A percentile compares a stretch with the other conserved stretches of the same genome.
Evolutionary conservation across 139 green algal genomes (phyloP).

Genomic region (Desmodesmus armatus): DNA sequence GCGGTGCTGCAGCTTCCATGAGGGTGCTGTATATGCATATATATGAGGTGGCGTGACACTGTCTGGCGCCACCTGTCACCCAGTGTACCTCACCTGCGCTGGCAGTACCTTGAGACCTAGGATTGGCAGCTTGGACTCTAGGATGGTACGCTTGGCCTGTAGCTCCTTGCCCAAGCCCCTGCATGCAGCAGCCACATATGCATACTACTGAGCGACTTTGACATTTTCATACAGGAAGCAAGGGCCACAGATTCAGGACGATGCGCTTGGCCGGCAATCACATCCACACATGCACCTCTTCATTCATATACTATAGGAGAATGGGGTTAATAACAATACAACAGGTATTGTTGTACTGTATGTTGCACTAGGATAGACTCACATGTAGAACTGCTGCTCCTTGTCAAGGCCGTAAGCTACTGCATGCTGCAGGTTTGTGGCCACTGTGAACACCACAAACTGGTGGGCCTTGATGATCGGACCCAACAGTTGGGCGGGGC

Average conservation of each 20-base stretch:
- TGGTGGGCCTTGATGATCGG: constrained; percentile 86
- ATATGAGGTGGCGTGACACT: too few species aligned
- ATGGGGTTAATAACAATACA: too few species aligned
- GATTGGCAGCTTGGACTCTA: neutral
- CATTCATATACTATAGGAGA: too few species aligned
- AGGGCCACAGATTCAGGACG: too few species aligned
- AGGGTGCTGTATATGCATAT: too few species aligned
- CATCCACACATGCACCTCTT: too few species aligned
- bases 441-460: constrained; percentile 87
- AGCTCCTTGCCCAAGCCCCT: neutral
- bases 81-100: too few species aligned
- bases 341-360: too few species aligned
- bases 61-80: too few species aligned
- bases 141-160: neutral
- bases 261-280: too few species aligned
- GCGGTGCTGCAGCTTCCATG: neutral
- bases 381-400: constrained; percentile 75
- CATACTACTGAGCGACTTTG: too few species aligned
- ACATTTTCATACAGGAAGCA: too few species aligned
- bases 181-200: neutral
- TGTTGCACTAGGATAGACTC: constrained; percentile 17
- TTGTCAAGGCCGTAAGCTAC: constrained; percentile 80
- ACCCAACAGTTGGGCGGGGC: constrained; percentile 66
- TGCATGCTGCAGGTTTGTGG: constrained; percentile 75
- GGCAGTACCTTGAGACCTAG: neutral